Evolutionary conservation across 176 grass and related monocot genomes (phyloP), one percentile per base, ranked within the genome.

Genomic region (Chloris gayana): DNA sequence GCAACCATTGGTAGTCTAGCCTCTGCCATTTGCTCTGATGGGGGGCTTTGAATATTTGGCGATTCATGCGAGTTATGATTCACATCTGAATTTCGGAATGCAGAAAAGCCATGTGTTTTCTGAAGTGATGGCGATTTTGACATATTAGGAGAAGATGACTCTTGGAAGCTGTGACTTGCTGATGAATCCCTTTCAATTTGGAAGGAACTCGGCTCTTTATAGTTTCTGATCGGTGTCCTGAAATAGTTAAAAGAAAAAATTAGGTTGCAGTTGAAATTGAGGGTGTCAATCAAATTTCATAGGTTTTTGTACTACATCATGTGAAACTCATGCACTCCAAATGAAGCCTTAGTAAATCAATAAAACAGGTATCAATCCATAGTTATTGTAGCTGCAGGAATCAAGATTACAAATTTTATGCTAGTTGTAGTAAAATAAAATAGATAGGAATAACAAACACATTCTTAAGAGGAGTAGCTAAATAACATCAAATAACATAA

Each of bases 81-180:
- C 14, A 81, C 88, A 82, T 99, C 96, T 75, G 90, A 91, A 76
- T 91, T 89, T 21, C 80, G 74, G 65, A 93, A 88, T 49, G 88
- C 68, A 72, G 89, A 90, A 87, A 89, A 82, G 68, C 90, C 92
- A 84, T 95, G 92, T 74, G 88, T 79, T 81, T 76, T 86, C 80
- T 98, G 96, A 78, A 99, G 81, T 69, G 96, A 99, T 24, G 96
- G 92, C 13, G 96, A 99, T 79, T 99, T 99, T 73, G 90, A 70
- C 96, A 99, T 99, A 26, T 90, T 94, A 54, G 91, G 89, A 88
- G 94, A 97, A 64, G 92, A 93, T 53, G 92, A 72, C 29, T 99
- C 96, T 87, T 99, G 92, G 73, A 91, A 85, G 63, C 80, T 86
- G 32, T 87, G 89, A 62, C 94, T 94, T 62, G 87, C 88, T 88